Percentiles rank a stretch among this genome's conserved stretches.
Evolutionary conservation across 495 filamentous ascomycete species (phyloP).

Genomic region (Pyronema omphalodes): DNA sequence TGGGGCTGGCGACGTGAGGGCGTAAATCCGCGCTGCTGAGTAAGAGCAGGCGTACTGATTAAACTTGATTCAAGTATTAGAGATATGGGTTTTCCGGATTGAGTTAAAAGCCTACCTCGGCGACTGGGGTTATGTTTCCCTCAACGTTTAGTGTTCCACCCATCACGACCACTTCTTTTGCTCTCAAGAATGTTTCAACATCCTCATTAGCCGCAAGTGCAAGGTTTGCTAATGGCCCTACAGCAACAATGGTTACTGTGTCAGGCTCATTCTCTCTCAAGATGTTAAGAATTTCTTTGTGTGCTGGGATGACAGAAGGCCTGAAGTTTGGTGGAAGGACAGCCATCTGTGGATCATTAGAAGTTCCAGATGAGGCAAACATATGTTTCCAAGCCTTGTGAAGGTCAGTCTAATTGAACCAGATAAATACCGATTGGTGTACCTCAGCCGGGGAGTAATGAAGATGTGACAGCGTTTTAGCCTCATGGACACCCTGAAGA

Average conservation of each 20-base stretch:
- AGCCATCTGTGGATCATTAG: constrained; percentile 24
- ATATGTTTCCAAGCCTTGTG: constrained; percentile 60
- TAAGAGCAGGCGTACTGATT: constrained; percentile 67
- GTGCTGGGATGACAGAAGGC: constrained; percentile 49
- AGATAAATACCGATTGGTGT: constrained; percentile 63
- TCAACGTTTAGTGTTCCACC: constrained; percentile 62
- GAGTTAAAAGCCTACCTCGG: background rate
- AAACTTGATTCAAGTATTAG: constrained; percentile 43
- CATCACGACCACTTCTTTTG: constrained; percentile 91
- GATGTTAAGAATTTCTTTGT: constrained; percentile 69
- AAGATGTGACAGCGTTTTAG: constrained; percentile 35
- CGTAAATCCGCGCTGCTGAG: constrained; percentile 74
- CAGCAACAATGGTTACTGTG: constrained; percentile 72
- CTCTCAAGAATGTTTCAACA: constrained; percentile 66
- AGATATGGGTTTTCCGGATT: too few relatives aligned
- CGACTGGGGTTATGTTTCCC: constrained; percentile 43
- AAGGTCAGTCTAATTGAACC: background rate
- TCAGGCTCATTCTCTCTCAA: constrained; percentile 59
- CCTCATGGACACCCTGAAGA: constrained; percentile 71
- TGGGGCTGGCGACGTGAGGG: constrained; percentile 68
- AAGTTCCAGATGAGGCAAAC: constrained; percentile 39
- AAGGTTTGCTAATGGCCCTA: constrained; percentile 83
- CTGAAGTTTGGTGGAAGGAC: constrained; percentile 31
- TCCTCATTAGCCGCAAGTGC: constrained; percentile 74
- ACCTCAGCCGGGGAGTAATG: constrained; percentile 67